Evolutionary conservation across 2,329 filamentous ascomycete species (phyloP).

Genomic region (Aspergillus phoenicis): DNA sequence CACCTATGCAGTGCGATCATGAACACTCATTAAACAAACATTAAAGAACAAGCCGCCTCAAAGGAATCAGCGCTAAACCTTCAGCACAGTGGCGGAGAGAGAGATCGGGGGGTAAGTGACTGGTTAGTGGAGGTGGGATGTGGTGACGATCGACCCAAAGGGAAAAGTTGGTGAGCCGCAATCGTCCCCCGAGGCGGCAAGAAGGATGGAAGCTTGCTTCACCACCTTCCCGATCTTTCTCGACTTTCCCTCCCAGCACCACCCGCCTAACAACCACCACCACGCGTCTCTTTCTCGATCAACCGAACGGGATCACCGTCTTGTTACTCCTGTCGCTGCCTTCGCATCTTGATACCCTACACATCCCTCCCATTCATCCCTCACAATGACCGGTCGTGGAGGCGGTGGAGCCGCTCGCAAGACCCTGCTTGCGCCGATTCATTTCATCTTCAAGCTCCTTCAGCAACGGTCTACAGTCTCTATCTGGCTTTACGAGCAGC

Average conservation of each 20-base stretch:
- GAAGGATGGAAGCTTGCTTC: conserved; percentile 13
- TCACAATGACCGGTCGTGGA: conserved; percentile 56
- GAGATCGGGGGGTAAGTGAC: conserved; percentile 12
- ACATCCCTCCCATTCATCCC: background rate
- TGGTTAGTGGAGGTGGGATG: conserved; percentile 29
- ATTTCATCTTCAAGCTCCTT: conserved; percentile 92
- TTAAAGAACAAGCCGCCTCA: conserved; percentile 12
- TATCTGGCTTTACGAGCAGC: conserved; percentile 97
- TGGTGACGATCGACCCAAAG: conserved; percentile 27
- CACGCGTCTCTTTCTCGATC: conserved; percentile 3
- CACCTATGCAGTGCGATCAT: conserved; percentile 25
- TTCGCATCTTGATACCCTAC: conserved; percentile 11
- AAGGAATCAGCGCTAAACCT: conserved; percentile 9
- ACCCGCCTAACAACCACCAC: conserved; percentile 11
- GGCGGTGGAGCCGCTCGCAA: conserved; percentile 61
- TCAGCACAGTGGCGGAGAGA: conserved; percentile 1
- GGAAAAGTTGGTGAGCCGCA: conserved; percentile 38
- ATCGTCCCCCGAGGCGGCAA: conserved; percentile 19
- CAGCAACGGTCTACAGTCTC: conserved; percentile 81
- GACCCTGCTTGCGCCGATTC: conserved; percentile 75
- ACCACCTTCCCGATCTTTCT: conserved; percentile 19
- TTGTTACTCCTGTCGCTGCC: background rate
- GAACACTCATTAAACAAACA: conserved; percentile 27
- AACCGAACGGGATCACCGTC: background rate
- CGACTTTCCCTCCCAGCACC: conserved; percentile 12